These are phyloP conservation scores for Cystobasidium onofrii DNA, from an alignment of 768 basidiomycete genomes.

Conservation along the genomic window DNA sequence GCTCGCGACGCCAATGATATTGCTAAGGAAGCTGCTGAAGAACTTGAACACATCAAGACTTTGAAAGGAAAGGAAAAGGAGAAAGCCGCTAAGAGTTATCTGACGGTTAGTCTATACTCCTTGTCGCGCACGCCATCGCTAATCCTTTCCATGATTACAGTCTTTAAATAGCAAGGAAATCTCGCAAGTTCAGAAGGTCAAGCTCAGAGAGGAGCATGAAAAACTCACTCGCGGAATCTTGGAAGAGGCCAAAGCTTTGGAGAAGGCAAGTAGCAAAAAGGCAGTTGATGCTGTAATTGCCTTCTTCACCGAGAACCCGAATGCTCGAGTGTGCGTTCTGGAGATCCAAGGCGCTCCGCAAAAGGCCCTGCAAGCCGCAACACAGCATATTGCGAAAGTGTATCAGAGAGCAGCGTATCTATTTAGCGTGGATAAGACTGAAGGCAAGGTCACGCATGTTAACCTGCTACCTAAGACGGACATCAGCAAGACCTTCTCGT, in stretches of 20 bases:
- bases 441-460: conserved; percentile 72
- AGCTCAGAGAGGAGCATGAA: conserved; percentile 65
- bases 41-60: conserved; percentile 57
- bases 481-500: conserved; percentile 58
- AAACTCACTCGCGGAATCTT: conserved; percentile 71
- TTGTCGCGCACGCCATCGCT: too few species aligned
- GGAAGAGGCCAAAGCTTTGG: conserved; percentile 73
- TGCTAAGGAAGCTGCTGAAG: conserved; percentile 58
- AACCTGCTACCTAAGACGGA: conserved; percentile 69
- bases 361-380: conserved; percentile 49
- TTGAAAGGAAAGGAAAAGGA: conserved; percentile 71
- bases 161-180: conserved; percentile 52
- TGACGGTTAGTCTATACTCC: conserved; percentile 53
- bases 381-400: conserved; percentile 45
- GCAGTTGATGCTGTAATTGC: conserved; percentile 62
- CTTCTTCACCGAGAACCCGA: conserved; percentile 69
- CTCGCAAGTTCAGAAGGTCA: conserved; percentile 70
- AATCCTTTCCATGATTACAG: background rate
- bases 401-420: conserved; percentile 74
- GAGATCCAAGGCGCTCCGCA: conserved; percentile 68
- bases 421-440: conserved; percentile 63
- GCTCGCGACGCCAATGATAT: conserved; percentile 69
- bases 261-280: conserved; percentile 65
- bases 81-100: conserved; percentile 69
- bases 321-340: conserved; percentile 62